Conservation (phyloP, 495 filamentous ascomycete genomes). For the Penicillium subrubescens region DNA sequence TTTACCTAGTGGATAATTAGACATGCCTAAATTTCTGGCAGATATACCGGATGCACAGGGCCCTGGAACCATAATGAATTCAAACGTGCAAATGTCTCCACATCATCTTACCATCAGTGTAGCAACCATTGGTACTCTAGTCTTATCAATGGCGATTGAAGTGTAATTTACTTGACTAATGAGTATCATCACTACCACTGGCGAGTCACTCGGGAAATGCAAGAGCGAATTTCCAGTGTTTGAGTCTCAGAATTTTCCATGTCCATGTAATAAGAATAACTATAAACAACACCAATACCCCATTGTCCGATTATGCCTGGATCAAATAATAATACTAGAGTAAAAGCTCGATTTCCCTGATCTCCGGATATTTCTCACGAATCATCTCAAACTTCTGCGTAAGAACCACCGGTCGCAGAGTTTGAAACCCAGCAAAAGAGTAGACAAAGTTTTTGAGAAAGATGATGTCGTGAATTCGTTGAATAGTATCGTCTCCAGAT, state of each 20-base stretch:
- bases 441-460: conserved; percentile 33
- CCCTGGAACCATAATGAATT: neutral
- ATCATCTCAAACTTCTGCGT: conserved; percentile 34
- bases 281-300: neutral
- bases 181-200: too few relatives aligned
- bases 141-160: too few relatives aligned
- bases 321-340: neutral
- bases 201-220: too few relatives aligned
- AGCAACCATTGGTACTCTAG: too few relatives aligned
- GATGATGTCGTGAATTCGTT: conserved; percentile 33
- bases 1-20: conserved; percentile 19
- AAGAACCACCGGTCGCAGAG: conserved; percentile 23
- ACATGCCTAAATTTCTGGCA: neutral
- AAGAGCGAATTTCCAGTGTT: too few relatives aligned
- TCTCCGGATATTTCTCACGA: conserved; percentile 17
- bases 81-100: neutral
- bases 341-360: conserved; percentile 16
- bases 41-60: neutral
- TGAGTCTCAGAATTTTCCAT: too few relatives aligned
- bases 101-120: too few relatives aligned
- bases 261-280: too few relatives aligned
- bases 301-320: neutral
- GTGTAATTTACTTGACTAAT: too few relatives aligned
- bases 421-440: conserved; percentile 31
- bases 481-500: conserved; percentile 28